Conservation (phyloP, 225 moss, liverwort and hornwort species). For the Bryoerythrophyllum caledonicum region DNA sequence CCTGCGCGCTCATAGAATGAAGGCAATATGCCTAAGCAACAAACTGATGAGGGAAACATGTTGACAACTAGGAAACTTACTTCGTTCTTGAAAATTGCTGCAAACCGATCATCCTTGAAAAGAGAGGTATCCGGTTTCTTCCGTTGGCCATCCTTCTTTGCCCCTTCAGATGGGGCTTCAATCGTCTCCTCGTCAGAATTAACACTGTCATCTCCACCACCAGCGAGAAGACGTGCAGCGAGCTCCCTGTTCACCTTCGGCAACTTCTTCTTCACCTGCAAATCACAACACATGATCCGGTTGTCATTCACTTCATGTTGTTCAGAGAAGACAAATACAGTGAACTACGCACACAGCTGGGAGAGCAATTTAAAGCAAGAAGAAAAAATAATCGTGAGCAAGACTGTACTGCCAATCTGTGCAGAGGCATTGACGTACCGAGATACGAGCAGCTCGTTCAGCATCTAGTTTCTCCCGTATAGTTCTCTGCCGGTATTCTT, state of each 20-base stretch:
- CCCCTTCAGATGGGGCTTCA: constrained; percentile 26
- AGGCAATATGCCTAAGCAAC: not conserved
- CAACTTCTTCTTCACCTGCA: constrained; percentile 78
- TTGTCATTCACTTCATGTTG: not conserved
- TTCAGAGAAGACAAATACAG: not conserved
- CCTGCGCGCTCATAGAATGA: not conserved
- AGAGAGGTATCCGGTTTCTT: constrained; percentile 49
- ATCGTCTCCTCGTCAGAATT: constrained; percentile 47
- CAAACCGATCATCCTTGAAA: constrained; percentile 87
- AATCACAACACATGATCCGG: not conserved
- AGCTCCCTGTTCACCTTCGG: constrained; percentile 94
- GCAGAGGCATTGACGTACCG: constrained; percentile 31
- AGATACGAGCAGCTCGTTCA: constrained; percentile 83
- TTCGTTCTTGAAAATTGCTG: constrained; percentile 84
- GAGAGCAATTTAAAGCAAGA: not conserved
- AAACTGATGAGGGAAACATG: not conserved
- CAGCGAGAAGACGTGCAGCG: constrained; percentile 74
- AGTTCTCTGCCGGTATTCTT: constrained; percentile 77
- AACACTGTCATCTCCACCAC: constrained; percentile 40
- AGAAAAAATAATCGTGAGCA: not conserved
- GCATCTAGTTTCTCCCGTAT: constrained; percentile 87
- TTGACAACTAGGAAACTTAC: constrained; percentile 28
- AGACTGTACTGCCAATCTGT: not conserved
- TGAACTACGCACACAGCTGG: not conserved
- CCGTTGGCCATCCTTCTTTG: constrained; percentile 43